These are phyloP conservation scores for Stygiomarasmius scandens DNA, from an alignment of 1,284 basidiomycete species.

Conservation along the genomic window DNA sequence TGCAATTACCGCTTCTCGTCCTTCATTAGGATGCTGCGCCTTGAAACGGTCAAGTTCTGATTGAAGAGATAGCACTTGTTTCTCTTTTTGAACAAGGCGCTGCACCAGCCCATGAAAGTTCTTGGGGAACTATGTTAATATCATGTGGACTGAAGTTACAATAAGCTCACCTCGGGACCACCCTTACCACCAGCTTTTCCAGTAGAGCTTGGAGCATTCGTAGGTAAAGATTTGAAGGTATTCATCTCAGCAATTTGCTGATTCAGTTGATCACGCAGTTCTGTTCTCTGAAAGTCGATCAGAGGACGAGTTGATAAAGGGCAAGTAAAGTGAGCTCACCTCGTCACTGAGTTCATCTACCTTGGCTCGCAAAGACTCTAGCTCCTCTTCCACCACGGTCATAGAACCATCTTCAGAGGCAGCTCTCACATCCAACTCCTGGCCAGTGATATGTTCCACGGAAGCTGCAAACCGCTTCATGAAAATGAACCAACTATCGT, in stretches of 20 bases:
- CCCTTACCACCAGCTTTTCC: slow-evolving; percentile 53
- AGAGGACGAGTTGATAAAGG: background rate
- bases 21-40: slow-evolving; percentile 57
- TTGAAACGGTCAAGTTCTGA: slow-evolving; percentile 70
- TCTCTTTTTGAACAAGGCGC: slow-evolving; percentile 83
- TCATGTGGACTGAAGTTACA: background rate
- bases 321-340: slow-evolving; percentile 36
- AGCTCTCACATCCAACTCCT: slow-evolving; percentile 56
- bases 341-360: slow-evolving; percentile 68
- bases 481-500: slow-evolving; percentile 66
- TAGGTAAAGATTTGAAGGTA: slow-evolving; percentile 60
- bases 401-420: slow-evolving; percentile 45
- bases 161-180: slow-evolving; percentile 49
- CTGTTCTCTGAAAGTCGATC: slow-evolving; percentile 42
- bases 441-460: slow-evolving; percentile 72
- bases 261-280: slow-evolving; percentile 55
- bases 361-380: slow-evolving; percentile 59
- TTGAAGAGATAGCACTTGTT: slow-evolving; percentile 76
- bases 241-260: slow-evolving; percentile 69
- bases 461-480: slow-evolving; percentile 63
- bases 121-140: slow-evolving; percentile 31
- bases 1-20: slow-evolving; percentile 56
- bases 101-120: slow-evolving; percentile 81
- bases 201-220: slow-evolving; percentile 36
- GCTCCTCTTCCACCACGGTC: slow-evolving; percentile 57